Evolutionary conservation across 1,284 basidiomycete species (phyloP).

Genomic region (Megacollybia platyphylla): DNA sequence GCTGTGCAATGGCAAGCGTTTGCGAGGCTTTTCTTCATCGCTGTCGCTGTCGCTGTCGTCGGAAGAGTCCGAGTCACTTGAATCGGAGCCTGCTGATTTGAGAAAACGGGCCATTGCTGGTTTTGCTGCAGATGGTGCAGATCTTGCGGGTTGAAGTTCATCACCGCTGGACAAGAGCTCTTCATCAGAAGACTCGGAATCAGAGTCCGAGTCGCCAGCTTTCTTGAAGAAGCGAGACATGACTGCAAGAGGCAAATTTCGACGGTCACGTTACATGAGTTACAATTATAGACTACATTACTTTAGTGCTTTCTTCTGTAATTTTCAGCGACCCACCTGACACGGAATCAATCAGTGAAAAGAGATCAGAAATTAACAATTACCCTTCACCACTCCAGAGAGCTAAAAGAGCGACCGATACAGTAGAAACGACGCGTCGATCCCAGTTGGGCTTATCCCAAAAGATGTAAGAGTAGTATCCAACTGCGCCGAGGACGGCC

Average conservation of each 20-base stretch:
- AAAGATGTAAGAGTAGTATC: constrained; percentile 58
- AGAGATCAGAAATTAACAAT: constrained; percentile 12
- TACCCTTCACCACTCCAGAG: constrained; percentile 65
- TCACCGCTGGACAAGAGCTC: constrained; percentile 72
- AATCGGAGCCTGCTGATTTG: constrained; percentile 7
- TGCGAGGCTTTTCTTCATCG: constrained; percentile 20
- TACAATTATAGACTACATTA: background rate
- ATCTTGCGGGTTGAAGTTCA: constrained; percentile 38
- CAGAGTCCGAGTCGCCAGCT: constrained; percentile 71
- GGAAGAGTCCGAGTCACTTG: constrained; percentile 21
- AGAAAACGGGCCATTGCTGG: constrained; percentile 52
- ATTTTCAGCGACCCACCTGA: constrained; percentile 17
- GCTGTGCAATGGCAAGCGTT: constrained; percentile 19
- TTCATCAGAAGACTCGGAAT: constrained; percentile 69
- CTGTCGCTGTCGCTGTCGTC: constrained; percentile 35
- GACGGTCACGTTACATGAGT: background rate
- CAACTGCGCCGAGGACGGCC: constrained; percentile 52
- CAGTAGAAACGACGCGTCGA: constrained; percentile 46
- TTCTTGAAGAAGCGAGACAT: constrained; percentile 87
- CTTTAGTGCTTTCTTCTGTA: constrained; percentile 10
- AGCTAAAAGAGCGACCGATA: constrained; percentile 51
- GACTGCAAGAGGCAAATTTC: background rate
- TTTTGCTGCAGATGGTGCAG: constrained; percentile 29
- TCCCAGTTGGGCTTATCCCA: constrained; percentile 68
- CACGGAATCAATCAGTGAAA: background rate